Conservation (phyloP, 495 filamentous ascomycete genomes). For the Penicillium odoratum region DNA sequence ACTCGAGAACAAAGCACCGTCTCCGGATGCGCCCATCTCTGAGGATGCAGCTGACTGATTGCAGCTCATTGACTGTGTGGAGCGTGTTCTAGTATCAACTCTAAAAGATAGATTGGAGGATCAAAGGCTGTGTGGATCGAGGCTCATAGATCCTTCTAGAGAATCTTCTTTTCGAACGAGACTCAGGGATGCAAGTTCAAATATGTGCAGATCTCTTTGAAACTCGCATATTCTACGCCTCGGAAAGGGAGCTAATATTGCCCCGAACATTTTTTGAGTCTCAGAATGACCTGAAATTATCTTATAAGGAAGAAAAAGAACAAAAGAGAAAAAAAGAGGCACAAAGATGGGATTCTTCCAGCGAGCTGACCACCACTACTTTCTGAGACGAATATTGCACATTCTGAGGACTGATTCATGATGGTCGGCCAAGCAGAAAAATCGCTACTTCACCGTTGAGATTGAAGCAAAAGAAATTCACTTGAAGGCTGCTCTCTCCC, state of each 20-base stretch:
- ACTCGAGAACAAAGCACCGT: neutral
- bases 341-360: neutral
- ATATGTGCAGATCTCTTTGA: neutral
- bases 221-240: neutral
- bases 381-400: neutral
- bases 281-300: neutral
- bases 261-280: neutral
- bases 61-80: neutral
- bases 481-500: neutral
- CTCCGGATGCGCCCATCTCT: neutral
- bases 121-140: neutral
- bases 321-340: neutral
- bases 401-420: neutral
- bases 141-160: neutral
- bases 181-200: neutral
- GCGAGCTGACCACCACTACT: neutral
- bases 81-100: neutral
- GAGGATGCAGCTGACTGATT: neutral
- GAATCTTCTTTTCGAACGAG: neutral
- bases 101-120: neutral
- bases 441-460: neutral
- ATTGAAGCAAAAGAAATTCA: neutral
- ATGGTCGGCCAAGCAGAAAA: too few species aligned
- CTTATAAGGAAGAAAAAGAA: neutral
- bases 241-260: neutral